A percentile compares a stretch with the other conserved stretches of the same genome.
phyloP scores from a whole-genome alignment of 805 yeast genomes.

The Candida glaebosa region DNA sequence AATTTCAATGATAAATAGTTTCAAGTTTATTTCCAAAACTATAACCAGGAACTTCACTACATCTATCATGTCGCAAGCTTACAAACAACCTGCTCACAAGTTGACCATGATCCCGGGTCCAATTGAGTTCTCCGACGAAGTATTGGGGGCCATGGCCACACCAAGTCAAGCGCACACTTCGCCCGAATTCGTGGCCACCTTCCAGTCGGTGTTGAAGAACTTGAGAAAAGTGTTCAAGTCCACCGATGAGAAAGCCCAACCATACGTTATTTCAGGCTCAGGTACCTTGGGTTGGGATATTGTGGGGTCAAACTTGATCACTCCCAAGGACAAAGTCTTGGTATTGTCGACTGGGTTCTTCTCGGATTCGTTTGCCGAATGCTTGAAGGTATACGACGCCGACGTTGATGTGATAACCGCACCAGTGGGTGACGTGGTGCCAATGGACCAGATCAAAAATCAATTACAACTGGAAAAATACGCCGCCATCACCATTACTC shows the following conservation, averaged over 20 bases:
- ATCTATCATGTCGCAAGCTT: conserved; percentile 2
- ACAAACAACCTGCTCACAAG: conserved; percentile 39
- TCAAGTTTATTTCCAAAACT: background rate
- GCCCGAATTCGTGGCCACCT: conserved; percentile 73
- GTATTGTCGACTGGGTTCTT: conserved; percentile 90
- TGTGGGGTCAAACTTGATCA: conserved; percentile 70
- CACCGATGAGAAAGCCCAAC: conserved; percentile 60
- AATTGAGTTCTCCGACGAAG: conserved; percentile 76
- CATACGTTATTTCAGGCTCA: conserved; percentile 80
- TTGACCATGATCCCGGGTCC: conserved; percentile 80
- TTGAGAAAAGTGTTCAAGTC: conserved; percentile 76
- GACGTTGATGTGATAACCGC: conserved; percentile 73
- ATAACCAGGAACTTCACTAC: background rate
- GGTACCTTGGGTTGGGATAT: conserved; percentile 97
- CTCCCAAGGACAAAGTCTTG: conserved; percentile 64
- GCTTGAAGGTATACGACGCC: conserved; percentile 68
- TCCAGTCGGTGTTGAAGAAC: conserved; percentile 63
- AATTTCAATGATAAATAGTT: background rate
- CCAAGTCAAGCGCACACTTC: conserved; percentile 90
- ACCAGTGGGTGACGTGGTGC: conserved; percentile 68
- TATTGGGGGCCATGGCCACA: conserved; percentile 73
- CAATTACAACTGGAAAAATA: conserved; percentile 53
- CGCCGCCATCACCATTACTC: conserved; percentile 78
- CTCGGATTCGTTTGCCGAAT: conserved; percentile 56
- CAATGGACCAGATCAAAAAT: conserved; percentile 51